Evolutionary conservation across 164 flowering plant species (phyloP).

Genomic region (Cinnamomum micranthum): DNA sequence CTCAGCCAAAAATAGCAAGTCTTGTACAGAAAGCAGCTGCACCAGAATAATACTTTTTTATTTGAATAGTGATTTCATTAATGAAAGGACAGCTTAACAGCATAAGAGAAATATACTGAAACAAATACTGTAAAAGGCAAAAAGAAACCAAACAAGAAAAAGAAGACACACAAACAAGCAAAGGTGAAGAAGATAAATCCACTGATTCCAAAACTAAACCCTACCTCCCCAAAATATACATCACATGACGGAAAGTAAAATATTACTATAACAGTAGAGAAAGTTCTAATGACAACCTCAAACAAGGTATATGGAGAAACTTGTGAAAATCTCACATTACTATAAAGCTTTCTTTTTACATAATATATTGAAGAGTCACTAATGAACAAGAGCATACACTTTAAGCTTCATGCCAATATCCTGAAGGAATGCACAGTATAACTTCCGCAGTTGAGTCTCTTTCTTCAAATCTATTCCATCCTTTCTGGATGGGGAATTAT

Average conservation of each 20-base stretch:
- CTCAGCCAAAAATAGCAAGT: not conserved
- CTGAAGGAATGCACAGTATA: slow-evolving; percentile 55
- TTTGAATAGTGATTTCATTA: too few species aligned
- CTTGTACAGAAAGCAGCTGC: not conserved
- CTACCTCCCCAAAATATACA: not conserved
- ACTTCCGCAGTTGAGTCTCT: slow-evolving; percentile 44
- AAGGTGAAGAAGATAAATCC: too few species aligned
- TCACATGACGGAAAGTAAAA: not conserved
- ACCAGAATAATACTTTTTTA: not conserved
- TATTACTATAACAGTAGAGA: not conserved
- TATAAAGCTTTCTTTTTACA: not conserved
- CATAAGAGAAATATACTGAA: too few species aligned
- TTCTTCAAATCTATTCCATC: slow-evolving; percentile 47
- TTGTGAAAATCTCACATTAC: not conserved
- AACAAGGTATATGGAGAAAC: not conserved
- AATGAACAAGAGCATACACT: slow-evolving; percentile 30
- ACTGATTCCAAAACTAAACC: too few species aligned
- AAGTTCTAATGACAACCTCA: not conserved
- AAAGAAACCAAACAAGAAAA: too few species aligned
- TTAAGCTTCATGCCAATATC: slow-evolving; percentile 58
- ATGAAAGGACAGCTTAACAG: too few species aligned
- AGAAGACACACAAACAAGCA: too few species aligned
- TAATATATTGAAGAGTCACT: too few species aligned
- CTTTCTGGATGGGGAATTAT: slow-evolving; percentile 60
- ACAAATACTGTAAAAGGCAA: too few species aligned